Evolutionary conservation across 2,329 filamentous ascomycete species (phyloP).

Genomic region (Diplodia scrobiculata): DNA sequence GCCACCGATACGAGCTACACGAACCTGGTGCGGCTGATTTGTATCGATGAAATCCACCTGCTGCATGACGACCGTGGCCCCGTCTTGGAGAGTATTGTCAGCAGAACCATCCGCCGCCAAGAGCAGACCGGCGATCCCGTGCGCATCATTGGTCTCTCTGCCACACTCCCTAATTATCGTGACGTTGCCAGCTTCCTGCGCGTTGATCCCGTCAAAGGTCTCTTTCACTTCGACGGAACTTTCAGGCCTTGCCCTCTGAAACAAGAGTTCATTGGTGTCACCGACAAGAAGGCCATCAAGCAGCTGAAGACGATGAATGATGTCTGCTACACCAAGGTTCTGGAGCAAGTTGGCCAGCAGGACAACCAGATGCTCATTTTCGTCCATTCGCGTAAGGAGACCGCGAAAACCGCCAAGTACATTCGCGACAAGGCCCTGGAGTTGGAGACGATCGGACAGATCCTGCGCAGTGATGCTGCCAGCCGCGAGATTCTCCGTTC

Average conservation of each 20-base stretch:
- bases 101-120: constrained; percentile 85
- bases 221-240: constrained; percentile 96
- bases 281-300: constrained; percentile 97
- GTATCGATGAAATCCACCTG: constrained; percentile 97
- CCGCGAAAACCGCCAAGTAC: constrained; percentile 93
- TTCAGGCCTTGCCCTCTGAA: constrained; percentile 91
- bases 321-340: constrained; percentile 94
- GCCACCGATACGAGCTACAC: constrained; percentile 96
- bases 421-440: constrained; percentile 97
- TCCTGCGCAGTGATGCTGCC: constrained; percentile 87
- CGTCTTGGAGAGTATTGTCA: constrained; percentile 94
- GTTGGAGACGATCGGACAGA: constrained; percentile 93
- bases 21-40: constrained; percentile 90
- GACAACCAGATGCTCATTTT: constrained; percentile 99
- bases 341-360: constrained; percentile 91
- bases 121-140: constrained; percentile 95
- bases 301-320: constrained; percentile 99
- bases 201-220: constrained; percentile 78
- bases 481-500: constrained; percentile 85
- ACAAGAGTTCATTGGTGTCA: constrained; percentile 96
- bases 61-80: constrained; percentile 96
- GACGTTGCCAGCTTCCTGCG: constrained; percentile 95
- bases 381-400: constrained; percentile 97
- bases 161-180: constrained; percentile 92
- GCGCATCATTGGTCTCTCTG: constrained; percentile 86